A percentile compares a stretch with the other conserved stretches of the same genome.
Evolutionary conservation across 805 yeast species (phyloP).

Genomic region (Komagataella mondaviorum): DNA sequence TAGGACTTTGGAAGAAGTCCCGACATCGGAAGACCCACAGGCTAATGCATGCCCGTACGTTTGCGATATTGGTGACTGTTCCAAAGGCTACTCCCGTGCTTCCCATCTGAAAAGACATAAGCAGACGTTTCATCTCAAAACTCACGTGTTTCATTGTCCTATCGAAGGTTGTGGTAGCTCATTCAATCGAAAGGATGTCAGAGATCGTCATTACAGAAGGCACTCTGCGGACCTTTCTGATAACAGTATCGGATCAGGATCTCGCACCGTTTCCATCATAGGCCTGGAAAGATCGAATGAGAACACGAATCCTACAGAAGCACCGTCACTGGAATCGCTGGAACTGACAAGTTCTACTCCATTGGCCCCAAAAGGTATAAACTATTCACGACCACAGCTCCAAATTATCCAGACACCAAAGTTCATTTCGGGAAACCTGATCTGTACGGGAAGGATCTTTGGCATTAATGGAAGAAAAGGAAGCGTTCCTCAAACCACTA

Average conservation of each 20-base stretch:
- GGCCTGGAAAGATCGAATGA: background rate
- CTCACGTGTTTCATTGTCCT: constrained; percentile 27
- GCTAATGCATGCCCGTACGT: background rate
- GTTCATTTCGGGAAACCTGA: background rate
- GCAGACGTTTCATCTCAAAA: constrained; percentile 29
- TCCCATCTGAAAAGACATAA: constrained; percentile 48
- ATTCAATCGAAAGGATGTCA: constrained; percentile 40
- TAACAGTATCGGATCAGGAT: background rate
- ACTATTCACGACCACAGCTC: background rate
- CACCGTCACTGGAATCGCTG: background rate
- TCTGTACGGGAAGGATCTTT: background rate
- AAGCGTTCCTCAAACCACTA: background rate
- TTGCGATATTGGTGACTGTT: constrained; percentile 18
- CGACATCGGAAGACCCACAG: background rate
- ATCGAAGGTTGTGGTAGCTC: constrained; percentile 32
- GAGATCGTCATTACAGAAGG: constrained; percentile 25
- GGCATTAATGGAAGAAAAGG: background rate
- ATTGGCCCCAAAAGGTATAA: background rate
- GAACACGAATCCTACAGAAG: background rate
- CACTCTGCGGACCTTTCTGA: constrained; percentile 8
- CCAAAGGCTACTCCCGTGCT: constrained; percentile 38
- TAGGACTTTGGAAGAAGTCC: background rate
- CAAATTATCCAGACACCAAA: background rate
- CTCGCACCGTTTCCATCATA: background rate
- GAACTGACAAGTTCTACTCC: background rate